These are phyloP conservation scores for Mycena vulgaris DNA, from an alignment of 768 basidiomycete species.

Conservation along the genomic window DNA sequence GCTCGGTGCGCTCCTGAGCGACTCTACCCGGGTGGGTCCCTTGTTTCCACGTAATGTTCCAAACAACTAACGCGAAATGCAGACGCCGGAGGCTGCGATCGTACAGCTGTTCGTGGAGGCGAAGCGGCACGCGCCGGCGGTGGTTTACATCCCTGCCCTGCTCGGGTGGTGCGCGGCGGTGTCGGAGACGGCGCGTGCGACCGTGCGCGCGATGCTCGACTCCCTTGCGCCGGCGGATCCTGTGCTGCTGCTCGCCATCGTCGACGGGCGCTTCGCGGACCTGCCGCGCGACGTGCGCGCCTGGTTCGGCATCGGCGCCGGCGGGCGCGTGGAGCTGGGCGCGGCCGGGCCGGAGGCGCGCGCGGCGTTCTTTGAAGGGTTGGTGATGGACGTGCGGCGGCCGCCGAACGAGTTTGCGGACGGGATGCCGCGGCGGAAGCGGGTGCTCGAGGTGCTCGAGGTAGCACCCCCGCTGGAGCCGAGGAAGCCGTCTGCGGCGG, in stretches of 20 bases:
- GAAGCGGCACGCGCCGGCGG: constrained; percentile 95
- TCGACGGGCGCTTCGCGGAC: constrained; percentile 80
- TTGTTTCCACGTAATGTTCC: not conserved
- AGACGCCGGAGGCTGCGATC: constrained; percentile 94
- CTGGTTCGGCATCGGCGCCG: constrained; percentile 90
- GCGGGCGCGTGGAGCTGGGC: constrained; percentile 79
- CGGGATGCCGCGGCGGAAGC: constrained; percentile 85
- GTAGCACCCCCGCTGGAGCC: constrained; percentile 94
- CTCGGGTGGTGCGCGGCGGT: constrained; percentile 89
- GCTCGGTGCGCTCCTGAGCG: constrained; percentile 88
- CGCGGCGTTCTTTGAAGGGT: constrained; percentile 79
- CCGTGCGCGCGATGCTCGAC: constrained; percentile 92
- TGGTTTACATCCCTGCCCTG: constrained; percentile 95
- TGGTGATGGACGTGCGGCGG: constrained; percentile 78
- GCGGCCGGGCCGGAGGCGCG: constrained; percentile 72
- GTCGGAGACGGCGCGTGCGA: constrained; percentile 86
- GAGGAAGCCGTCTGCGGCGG: constrained; percentile 83
- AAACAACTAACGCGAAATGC: constrained; percentile 19
- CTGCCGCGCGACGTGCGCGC: constrained; percentile 87
- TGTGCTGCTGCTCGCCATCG: constrained; percentile 91
- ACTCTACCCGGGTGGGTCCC: constrained; percentile 85
- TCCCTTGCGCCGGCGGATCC: constrained; percentile 93
- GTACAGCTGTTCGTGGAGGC: constrained; percentile 98
- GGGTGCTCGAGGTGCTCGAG: constrained; percentile 88
- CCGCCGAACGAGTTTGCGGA: constrained; percentile 93